Base-by-base conservation (phyloP, 225 moss, liverwort and hornwort genomes). In the Bryum argenteum region DNA sequence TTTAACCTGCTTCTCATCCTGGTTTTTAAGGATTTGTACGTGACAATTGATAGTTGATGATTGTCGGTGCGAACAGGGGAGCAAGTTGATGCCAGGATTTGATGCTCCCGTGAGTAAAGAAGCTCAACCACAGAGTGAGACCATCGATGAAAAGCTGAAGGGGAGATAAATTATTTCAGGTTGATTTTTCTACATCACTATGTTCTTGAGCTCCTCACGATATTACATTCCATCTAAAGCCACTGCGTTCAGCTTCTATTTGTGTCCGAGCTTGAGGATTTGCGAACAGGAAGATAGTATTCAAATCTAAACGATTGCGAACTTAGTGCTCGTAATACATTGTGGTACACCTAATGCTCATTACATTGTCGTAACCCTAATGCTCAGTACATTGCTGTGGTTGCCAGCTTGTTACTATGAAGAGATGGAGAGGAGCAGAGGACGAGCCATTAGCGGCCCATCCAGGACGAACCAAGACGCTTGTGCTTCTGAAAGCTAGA, bases 1-100 rank as follows among this genome's bases (percentile, higher is more conserved):
- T 28, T 63, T 50, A 23, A 58, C 47, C 24, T 41, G 15, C 11
- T 28, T 21, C 14, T 47, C 6, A 26, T 26, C 4, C 40, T 54
- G 15, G 19, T 54, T 8, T 40, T 14, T 9, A 54, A 0, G 15
- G 15, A 26, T 26, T 26, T 22, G 9, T 15, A n/a, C 55, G 44
- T 18, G 28, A 18, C 6, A 2, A 45, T 56, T 0, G 43, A 6
- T 72, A 28, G 42, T 28, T 26, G 47, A 28, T 10, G 19, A 6
- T 26, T 43, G 63, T n/a, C 58, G 63, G 58, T 66, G 76, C 72
- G 37, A 59, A 65, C 82, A 88, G 88, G 85, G 82, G 14, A 79
- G 74, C 65, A 85, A 85, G 78, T 71, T 82, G 79, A 88, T 88
- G 85, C 82, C 88, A 47, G 85, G 88, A 55, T 88, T 85, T 18